Evolutionary conservation across 106 monocot species (phyloP).

Genomic region (Vanilla planifolia): DNA sequence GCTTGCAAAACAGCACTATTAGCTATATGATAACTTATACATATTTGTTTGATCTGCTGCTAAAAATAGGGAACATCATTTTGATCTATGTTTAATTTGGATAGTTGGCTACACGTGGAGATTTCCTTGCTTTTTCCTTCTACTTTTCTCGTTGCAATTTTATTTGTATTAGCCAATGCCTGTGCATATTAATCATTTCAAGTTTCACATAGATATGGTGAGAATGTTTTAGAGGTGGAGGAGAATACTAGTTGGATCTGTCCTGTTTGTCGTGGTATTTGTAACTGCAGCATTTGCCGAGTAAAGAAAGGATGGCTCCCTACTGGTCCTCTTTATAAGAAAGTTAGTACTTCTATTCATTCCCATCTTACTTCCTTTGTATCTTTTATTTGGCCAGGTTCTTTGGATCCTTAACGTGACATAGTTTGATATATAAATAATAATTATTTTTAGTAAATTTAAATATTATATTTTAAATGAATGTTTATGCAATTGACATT

Average conservation of each 20-base stretch:
- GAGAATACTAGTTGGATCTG: conserved; percentile 72
- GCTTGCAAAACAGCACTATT: too few relatives aligned
- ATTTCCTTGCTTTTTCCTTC: neutral
- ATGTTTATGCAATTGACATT: too few relatives aligned
- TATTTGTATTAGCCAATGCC: neutral
- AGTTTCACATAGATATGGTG: conserved; percentile 57
- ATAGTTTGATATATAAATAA: too few relatives aligned
- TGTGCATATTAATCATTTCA: neutral
- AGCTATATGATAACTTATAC: too few relatives aligned
- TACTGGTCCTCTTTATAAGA: conserved; percentile 60
- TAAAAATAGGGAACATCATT: neutral
- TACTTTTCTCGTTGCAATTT: neutral
- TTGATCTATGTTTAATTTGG: neutral
- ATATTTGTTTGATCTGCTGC: too few relatives aligned
- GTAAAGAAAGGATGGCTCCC: conserved; percentile 76
- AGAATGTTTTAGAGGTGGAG: conserved; percentile 78
- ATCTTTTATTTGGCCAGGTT: too few relatives aligned
- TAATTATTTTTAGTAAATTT: too few relatives aligned
- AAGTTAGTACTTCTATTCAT: conserved; percentile 21
- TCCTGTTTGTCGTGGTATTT: conserved; percentile 80
- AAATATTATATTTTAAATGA: too few relatives aligned
- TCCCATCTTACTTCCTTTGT: neutral
- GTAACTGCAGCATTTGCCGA: conserved; percentile 84
- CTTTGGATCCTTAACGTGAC: too few relatives aligned
- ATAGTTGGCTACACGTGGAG: neutral